Evolutionary conservation across 2,329 filamentous ascomycete species (phyloP).

Genomic region (Zelopaecilomyces penicillatus): DNA sequence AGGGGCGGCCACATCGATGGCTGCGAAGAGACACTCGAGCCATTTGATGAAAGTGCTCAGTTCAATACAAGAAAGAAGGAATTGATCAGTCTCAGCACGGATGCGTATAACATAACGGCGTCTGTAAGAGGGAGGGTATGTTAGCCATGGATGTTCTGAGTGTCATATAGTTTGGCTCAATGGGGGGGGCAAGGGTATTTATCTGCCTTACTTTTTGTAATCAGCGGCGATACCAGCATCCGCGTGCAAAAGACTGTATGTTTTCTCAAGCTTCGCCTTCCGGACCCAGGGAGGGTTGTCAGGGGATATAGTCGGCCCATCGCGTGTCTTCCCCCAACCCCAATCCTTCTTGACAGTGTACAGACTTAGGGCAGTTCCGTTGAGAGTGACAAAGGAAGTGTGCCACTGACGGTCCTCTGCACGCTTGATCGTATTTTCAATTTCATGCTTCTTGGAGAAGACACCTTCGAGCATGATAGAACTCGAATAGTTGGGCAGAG

Average conservation of each 20-base stretch:
- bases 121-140: slow-evolving; percentile 21
- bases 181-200: background rate
- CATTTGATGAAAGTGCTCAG: slow-evolving; percentile 59
- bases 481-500: slow-evolving; percentile 49
- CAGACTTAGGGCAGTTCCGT: slow-evolving; percentile 60
- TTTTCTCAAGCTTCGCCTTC: slow-evolving; percentile 49
- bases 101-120: slow-evolving; percentile 62
- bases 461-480: slow-evolving; percentile 47
- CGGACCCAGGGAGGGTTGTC: slow-evolving; percentile 44
- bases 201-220: slow-evolving; percentile 52
- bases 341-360: slow-evolving; percentile 54
- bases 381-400: slow-evolving; percentile 53
- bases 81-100: slow-evolving; percentile 64
- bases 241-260: slow-evolving; percentile 66
- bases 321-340: slow-evolving; percentile 39
- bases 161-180: background rate
- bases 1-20: slow-evolving; percentile 61
- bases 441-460: slow-evolving; percentile 57
- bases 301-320: slow-evolving; percentile 40
- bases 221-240: slow-evolving; percentile 68
- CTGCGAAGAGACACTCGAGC: slow-evolving; percentile 62
- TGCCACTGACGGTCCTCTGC: slow-evolving; percentile 57
- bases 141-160: too few species aligned
- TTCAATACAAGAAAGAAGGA: slow-evolving; percentile 58
- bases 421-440: slow-evolving; percentile 54